Evolutionary conservation across 2,329 filamentous ascomycete species (phyloP).

Genomic region (Pseudogymnoascus sp.): DNA sequence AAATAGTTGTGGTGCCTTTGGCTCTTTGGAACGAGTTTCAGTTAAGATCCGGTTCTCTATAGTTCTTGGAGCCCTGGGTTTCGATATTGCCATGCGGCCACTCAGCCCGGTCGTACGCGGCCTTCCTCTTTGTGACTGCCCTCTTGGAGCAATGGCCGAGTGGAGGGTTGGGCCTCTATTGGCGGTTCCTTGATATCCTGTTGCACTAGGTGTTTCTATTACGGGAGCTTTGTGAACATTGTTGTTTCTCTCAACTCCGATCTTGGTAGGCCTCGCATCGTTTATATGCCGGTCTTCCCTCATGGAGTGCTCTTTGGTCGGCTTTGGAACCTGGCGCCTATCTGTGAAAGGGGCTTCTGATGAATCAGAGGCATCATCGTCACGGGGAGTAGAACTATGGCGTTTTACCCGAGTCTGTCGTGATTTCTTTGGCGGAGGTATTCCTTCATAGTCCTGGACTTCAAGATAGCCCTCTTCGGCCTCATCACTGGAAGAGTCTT

Average conservation of each 20-base stretch:
- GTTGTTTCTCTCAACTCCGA: background rate
- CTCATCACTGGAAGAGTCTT: conserved; percentile 24
- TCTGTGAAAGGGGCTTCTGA: background rate
- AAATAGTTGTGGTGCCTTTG: background rate
- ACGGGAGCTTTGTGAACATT: background rate
- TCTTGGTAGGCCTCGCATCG: background rate
- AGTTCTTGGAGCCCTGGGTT: background rate
- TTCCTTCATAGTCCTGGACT: conserved; percentile 13
- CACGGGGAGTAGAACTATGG: background rate
- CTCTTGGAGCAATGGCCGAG: background rate
- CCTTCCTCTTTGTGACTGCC: background rate
- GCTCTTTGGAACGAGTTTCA: background rate
- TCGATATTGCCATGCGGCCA: background rate
- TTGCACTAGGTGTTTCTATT: conserved; percentile 14
- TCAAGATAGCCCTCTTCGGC: conserved; percentile 18
- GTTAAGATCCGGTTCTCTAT: background rate
- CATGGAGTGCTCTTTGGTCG: background rate
- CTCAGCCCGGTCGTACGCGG: background rate
- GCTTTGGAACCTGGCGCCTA: background rate
- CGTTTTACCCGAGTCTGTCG: background rate
- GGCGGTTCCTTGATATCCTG: conserved; percentile 25
- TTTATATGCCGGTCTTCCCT: background rate
- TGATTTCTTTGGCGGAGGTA: conserved; percentile 13
- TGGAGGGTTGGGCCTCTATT: conserved; percentile 10
- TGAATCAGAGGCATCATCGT: background rate